Conservation (phyloP, 305 asterid species). For the Fraxinus dipetala region DNA sequence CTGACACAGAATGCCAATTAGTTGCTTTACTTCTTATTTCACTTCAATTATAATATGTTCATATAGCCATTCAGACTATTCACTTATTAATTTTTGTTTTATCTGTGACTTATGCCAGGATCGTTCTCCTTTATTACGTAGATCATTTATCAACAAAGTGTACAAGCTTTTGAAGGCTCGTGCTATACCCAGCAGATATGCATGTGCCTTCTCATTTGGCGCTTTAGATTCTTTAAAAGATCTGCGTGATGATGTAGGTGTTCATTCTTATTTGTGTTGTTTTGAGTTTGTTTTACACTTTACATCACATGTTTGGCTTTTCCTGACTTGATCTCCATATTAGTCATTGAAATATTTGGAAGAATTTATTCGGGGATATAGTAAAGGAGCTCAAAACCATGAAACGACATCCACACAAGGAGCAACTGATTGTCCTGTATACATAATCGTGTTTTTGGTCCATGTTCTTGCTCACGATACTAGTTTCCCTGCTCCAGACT, state of each 20-base stretch:
- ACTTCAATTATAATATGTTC: neutral
- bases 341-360: constrained; percentile 63
- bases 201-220: constrained; percentile 71
- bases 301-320: constrained; percentile 15
- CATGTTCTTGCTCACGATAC: constrained; percentile 78
- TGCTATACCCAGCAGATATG: constrained; percentile 70
- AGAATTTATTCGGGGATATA: constrained; percentile 46
- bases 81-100: constrained; percentile 18
- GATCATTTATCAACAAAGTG: constrained; percentile 60
- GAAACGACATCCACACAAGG: constrained; percentile 38
- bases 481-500: constrained; percentile 56
- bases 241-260: constrained; percentile 60
- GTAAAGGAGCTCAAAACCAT: constrained; percentile 46
- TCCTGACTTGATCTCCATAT: constrained; percentile 23
- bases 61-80: neutral
- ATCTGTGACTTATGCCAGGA: constrained; percentile 49
- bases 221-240: constrained; percentile 51
- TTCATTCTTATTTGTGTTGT: constrained; percentile 7
- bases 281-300: constrained; percentile 20
- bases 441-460: constrained; percentile 66
- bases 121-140: constrained; percentile 46
- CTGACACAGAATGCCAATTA: neutral
- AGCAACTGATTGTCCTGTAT: constrained; percentile 60
- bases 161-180: constrained; percentile 56
- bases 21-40: constrained; percentile 10